A percentile compares a stretch with the other conserved stretches of the same genome.
Evolutionary conservation across 208 protist species (phyloP).

Genomic region (Trypanosoma scelopori): DNA sequence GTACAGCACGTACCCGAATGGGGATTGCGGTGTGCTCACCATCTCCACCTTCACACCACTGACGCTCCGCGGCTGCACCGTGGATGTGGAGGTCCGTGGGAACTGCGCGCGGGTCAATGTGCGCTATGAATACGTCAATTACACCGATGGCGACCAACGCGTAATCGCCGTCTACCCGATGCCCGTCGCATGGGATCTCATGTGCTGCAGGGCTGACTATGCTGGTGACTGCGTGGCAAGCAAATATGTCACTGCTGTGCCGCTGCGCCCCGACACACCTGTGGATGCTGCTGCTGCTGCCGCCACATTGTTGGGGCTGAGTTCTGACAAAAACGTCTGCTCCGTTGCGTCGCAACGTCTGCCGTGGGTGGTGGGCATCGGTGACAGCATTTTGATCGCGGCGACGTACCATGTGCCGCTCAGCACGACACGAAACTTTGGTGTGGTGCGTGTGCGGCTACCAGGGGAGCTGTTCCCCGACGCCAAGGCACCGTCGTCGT

Average conservation of each 20-base stretch:
- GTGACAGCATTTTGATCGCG: constrained; percentile 37
- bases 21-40: constrained; percentile 47
- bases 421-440: constrained; percentile 17
- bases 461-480: constrained; percentile 55
- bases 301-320: constrained; percentile 15
- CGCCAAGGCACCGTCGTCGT: constrained; percentile 31
- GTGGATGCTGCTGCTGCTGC: constrained; percentile 19
- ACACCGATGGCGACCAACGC: constrained; percentile 41
- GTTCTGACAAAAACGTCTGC: constrained; percentile 11
- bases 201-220: constrained; percentile 36
- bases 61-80: constrained; percentile 50
- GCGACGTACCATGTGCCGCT: constrained; percentile 63
- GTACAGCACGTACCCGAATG: constrained; percentile 44
- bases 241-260: constrained; percentile 18
- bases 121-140: constrained; percentile 68
- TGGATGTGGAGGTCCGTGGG: constrained; percentile 49
- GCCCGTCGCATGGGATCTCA: constrained; percentile 53
- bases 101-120: constrained; percentile 57
- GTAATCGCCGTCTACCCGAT: constrained; percentile 74
- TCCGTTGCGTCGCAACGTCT: constrained; percentile 54
- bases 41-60: constrained; percentile 49
- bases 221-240: constrained; percentile 32
- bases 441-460: constrained; percentile 41
- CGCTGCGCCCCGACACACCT: constrained; percentile 14
- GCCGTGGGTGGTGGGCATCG: constrained; percentile 62